Conservation (phyloP, 1,139 yeast species). For the Entelexis paramagnoliae region DNA sequence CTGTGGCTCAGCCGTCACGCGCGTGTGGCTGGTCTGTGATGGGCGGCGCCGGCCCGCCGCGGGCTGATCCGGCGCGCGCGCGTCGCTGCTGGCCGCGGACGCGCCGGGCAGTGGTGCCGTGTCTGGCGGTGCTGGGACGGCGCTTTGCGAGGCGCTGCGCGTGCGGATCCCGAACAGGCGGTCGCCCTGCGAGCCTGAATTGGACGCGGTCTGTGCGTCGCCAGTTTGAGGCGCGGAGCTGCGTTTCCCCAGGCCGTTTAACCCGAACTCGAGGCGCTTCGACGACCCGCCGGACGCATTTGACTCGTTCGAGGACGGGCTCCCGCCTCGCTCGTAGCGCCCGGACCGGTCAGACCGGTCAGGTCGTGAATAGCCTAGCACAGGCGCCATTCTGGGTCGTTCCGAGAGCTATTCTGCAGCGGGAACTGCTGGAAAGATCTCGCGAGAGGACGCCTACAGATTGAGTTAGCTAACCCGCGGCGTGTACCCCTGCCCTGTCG, state of each 20-base stretch:
- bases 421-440: neutral
- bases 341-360: slow-evolving; percentile 11
- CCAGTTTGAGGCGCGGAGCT: neutral
- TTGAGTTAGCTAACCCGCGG: neutral
- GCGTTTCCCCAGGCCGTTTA: neutral
- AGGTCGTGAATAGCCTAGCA: slow-evolving; percentile 12
- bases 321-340: neutral
- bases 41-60: neutral
- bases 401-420: neutral
- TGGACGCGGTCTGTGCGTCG: neutral
- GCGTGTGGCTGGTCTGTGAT: neutral
- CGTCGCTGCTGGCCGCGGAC: neutral
- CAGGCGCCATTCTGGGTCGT: slow-evolving; percentile 9
- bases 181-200: neutral
- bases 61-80: neutral
- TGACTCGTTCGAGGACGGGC: slow-evolving; percentile 10
- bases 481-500: neutral
- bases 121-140: neutral
- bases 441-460: neutral
- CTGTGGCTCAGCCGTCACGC: neutral
- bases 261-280: neutral
- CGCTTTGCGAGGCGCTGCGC: neutral
- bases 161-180: neutral
- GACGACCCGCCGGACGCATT: neutral
- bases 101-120: neutral